Base-by-base conservation (phyloP, 805 yeast species). In the Alloascoidea hylecoeti region DNA sequence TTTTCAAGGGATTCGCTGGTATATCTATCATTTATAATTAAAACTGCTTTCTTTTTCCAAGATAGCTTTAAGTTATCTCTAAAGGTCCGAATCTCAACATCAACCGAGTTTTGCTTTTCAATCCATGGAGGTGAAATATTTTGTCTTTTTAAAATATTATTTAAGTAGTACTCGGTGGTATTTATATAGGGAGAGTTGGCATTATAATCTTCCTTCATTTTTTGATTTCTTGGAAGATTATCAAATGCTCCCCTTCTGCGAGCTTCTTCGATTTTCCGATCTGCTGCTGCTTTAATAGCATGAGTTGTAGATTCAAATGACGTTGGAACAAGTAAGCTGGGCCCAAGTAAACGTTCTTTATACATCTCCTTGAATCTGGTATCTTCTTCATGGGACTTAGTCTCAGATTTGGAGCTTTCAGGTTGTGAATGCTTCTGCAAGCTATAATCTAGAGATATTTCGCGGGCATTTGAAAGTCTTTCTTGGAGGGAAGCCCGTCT, bases 81-180 rank as follows among this genome's bases (percentile, higher is more conserved):
- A 39, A 82, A 73, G 0, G 49, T 49, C 2, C 47, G 50, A 5
- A 80, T 63, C 28, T 69, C 70, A 2, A 48, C 42, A 34, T 68
- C 66, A 3, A 78, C 71, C 2, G 71, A 64, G 15, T 70, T 63
- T 53, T 82, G 92, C 39, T 72, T 76, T 47, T 84, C 94, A 28
- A 86, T 78, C 96, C 96, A 86, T 0, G 94, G 94, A 0, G 95
- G 95, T 6, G 75, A 60, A 1, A 83, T 75, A 36, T 83, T 86
- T 53, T 86, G 95, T 34, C 72, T 68, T 38, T 68, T 71, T 40
- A 86, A 57, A 35, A 86, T 78, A 43, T 81, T 75, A 56, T 86
- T 86, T 9, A 23, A n/a, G n/a, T 23, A 23, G 30, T 9, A 23
- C 30, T 23, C 30, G 39, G 75, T 82, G 42, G 68, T 69, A 53